Base-by-base conservation (phyloP, 495 filamentous ascomycete species). In the Polyplosphaeria fusca region DNA sequence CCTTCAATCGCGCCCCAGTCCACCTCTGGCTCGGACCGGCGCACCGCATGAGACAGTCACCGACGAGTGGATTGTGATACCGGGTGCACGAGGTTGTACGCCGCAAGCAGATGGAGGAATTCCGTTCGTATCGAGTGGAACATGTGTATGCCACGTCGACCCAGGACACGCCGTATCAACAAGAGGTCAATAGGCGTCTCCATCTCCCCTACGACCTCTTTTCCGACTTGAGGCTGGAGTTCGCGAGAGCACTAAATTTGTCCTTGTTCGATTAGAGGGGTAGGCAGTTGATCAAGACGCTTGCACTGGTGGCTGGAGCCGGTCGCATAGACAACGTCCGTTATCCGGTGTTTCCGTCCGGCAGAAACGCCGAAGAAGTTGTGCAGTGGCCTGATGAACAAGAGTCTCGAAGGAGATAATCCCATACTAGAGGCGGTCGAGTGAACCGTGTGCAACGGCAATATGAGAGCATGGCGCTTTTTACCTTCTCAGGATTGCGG, bases 311-410 rank as follows among this genome's bases (percentile, higher is more conserved):
- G 30, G 55, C 68, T 4, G 38, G 57, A 41, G 47, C 55, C 25
- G 68, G 66, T 30, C 59, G 46, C 32, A 46, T 68, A n/a, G 49
- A 58, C 30, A 55, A 55, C 30, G 61, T 67, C 2, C 67, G 63
- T 55, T 70, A 70, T 53, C 64, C 68, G 12, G 68, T 68, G 7
- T 70, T 68, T 46, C 66, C 66, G 35, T 61, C 66, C 13, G 61
- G 65, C 49, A 48, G 54, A 55, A 67, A 53, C 49, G 66, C 63
- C 5, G 38, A 22, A 45, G 43, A 67, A 12, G 66, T 67, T 16
- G 22, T 65, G 14, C 14, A 53, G 25, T 68, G 66, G 68, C 47
- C n/a, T n/a, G n/a, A n/a, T n/a, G n/a, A n/a, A n/a, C n/a, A n/a
- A n/a, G n/a, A n/a, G n/a, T n/a, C n/a, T n/a, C n/a, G n/a, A n/a